Base-by-base conservation (phyloP, 371 early-diverging fungal species). In the Quaeritorhiza haematococci region DNA sequence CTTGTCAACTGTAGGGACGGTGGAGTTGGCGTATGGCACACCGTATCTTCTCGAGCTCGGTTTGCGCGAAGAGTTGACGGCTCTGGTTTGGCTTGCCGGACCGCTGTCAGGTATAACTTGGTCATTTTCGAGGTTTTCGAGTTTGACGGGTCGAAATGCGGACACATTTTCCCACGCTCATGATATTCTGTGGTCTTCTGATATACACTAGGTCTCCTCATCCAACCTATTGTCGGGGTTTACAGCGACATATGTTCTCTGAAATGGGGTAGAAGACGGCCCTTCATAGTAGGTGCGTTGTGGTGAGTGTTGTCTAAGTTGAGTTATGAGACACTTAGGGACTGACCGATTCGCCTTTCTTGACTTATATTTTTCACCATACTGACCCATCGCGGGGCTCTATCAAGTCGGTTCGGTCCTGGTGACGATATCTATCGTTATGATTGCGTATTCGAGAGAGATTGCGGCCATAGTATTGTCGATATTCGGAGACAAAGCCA, bases 41-140 rank as follows among this genome's bases (percentile, higher is more conserved):
- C 94, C 94, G 0, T 93, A 90, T 65, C 71, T 96, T 32, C 74
- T 89, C 24, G 83, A 87, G 3, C 73, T 96, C n/a, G 93, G 93
- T 0, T 66, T 95, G 38, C 76, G 88, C 21, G 88, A 90, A 61
- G 80, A 93, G 3, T 66, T 84, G 45, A 87, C 90, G 79, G 91
- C 94, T 4, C 71, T 95, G 24, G 95, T 95, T 8, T 96, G 97
- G 97, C 81, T 96, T 55, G 94, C 94, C 8, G 97, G 97, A 0
- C 97, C 97, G 10, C 75, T 96, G n/a, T 91, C 93, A 19, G 94
- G 58, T 43, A 23, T 34, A 38, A 19, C 13, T 38, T 38, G 38
- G 19, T 38, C 38, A 38, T 13, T 38, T 38, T 19, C 13, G 38
- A 13, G 38, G n/a, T n/a, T n/a, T n/a, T n/a, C n/a, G n/a, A n/a